Conservation (phyloP, 805 yeast genomes). For the Tetrapisispora fleetii region DNA sequence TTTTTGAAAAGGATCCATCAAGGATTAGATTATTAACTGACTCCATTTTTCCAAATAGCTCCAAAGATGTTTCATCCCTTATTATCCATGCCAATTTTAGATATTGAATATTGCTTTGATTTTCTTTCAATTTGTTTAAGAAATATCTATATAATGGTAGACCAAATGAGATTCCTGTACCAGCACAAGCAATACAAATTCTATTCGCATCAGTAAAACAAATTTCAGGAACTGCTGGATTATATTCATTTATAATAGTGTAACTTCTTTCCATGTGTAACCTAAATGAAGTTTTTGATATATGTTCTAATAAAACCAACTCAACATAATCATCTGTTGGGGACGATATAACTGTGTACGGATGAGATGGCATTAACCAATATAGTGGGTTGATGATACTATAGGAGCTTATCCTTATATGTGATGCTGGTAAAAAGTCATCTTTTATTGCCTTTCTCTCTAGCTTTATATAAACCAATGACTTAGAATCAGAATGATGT, state of each 20-base stretch:
- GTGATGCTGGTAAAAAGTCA: conserved; percentile 44
- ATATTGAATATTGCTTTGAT: conserved; percentile 10
- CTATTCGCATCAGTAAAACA: conserved; percentile 42
- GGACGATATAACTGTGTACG: conserved; percentile 49
- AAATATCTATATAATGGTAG: conserved; percentile 39
- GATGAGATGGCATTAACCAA: conserved; percentile 54
- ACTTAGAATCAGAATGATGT: conserved; percentile 11
- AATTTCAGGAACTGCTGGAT: conserved; percentile 34
- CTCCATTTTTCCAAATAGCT: conserved; percentile 28
- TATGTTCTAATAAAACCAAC: conserved; percentile 36
- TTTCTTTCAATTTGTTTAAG: conserved; percentile 2
- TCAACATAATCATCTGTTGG: conserved; percentile 33
- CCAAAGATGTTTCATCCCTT: conserved; percentile 37
- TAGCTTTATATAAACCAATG: conserved; percentile 18
- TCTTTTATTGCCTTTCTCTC: conserved; percentile 23
- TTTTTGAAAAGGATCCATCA: neutral
- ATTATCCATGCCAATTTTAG: conserved; percentile 48
- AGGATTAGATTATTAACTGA: conserved; percentile 6
- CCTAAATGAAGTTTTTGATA: conserved; percentile 16
- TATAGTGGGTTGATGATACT: conserved; percentile 30
- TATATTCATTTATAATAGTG: conserved; percentile 36
- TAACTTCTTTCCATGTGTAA: conserved; percentile 27
- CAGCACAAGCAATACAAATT: conserved; percentile 53
- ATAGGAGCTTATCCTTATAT: conserved; percentile 40
- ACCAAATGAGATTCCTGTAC: conserved; percentile 63